Evolutionary conservation across 176 grass and related monocot genomes (phyloP), one percentile per base, ranked within the genome.

Genomic region (Oryza longistaminata): DNA sequence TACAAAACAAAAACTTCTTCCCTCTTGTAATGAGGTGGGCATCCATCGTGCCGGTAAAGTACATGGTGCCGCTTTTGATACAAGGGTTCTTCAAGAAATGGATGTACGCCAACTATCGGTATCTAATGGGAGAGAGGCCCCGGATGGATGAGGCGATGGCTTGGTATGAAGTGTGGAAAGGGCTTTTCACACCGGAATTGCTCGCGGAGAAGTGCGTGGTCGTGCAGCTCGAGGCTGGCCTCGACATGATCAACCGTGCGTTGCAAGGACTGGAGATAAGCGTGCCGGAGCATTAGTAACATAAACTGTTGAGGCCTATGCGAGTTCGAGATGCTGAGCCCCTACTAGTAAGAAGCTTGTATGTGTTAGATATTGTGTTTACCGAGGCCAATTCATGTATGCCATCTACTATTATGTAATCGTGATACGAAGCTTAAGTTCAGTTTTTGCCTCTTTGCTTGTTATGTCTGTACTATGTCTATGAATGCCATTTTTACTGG

Each of bases 11-110:
- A 11, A 49, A 49, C 46, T 13, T 3, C 46, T 49, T 49, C 9
- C 46, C 46, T 12, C 10, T 49, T 13, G 89, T 97, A 27, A 97
- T 97, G 89, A 44, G 11, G 74, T 97, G 94, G 94, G 87, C 89
- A 25, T 67, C 87, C 25, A 72, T 73, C 1, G 67, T 97, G 60
- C 79, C 78, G 13, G 68, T 39, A 19, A 25, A 62, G 19, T 84
- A 85, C 68, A 84, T 97, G 89, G 94, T 89, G 45, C 64, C 39
- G 43, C 58, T 97, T 55, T 74, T 97, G 16, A 75, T 92, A 49
- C 37, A 75, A 11, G 89, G 91, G 64, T 92, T 97, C 79, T 94
- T 97, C 50, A 73, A 68, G 33, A 65, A 81, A 48, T 97, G 83
- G 71, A 65, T 62, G 65, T 70, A 82, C 50, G 85, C 91, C 14